These are phyloP conservation scores for Penicillium digitatum DNA, from an alignment of 2,329 filamentous ascomycete genomes.

Conservation along the genomic window DNA sequence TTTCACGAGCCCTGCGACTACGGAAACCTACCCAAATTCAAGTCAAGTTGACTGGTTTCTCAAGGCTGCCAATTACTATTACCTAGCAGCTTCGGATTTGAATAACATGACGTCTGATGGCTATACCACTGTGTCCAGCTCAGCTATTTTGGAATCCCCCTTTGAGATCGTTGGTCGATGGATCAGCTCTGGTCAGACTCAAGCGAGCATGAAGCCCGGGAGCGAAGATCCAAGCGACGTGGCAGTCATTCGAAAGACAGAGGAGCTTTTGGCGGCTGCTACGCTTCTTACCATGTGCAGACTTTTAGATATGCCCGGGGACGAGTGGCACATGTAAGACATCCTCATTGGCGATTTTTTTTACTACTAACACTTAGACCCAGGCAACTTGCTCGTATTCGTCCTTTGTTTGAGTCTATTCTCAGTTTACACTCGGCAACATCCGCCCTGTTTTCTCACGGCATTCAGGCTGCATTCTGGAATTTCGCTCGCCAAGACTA, in stretches of 20 bases:
- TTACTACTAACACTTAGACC: conserved; percentile 5
- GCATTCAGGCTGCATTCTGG: conserved; percentile 58
- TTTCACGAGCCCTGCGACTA: conserved; percentile 44
- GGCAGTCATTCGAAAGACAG: conserved; percentile 45
- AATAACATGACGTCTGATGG: conserved; percentile 36
- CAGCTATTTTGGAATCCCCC: conserved; percentile 30
- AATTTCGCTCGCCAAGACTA: conserved; percentile 62
- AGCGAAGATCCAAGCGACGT: conserved; percentile 10
- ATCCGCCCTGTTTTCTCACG: conserved; percentile 45
- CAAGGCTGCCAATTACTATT: conserved; percentile 59
- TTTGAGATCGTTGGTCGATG: conserved; percentile 28
- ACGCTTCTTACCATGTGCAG: conserved; percentile 62
- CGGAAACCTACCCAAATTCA: conserved; percentile 51
- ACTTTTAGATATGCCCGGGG: conserved; percentile 57
- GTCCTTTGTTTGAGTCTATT: conserved; percentile 51
- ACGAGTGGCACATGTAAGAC: conserved; percentile 53
- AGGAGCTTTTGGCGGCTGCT: conserved; percentile 58
- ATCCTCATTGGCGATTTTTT: background rate
- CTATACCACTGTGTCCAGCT: conserved; percentile 29
- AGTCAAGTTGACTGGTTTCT: conserved; percentile 55
- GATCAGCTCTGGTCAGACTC: conserved; percentile 19
- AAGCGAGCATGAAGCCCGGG: background rate
- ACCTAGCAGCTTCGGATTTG: conserved; percentile 53
- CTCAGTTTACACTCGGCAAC: conserved; percentile 30
- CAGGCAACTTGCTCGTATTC: conserved; percentile 58